Evolutionary conservation across 495 filamentous ascomycete species (phyloP), one percentile per base, ranked within the genome.

Genomic region (Penicillium silybi): DNA sequence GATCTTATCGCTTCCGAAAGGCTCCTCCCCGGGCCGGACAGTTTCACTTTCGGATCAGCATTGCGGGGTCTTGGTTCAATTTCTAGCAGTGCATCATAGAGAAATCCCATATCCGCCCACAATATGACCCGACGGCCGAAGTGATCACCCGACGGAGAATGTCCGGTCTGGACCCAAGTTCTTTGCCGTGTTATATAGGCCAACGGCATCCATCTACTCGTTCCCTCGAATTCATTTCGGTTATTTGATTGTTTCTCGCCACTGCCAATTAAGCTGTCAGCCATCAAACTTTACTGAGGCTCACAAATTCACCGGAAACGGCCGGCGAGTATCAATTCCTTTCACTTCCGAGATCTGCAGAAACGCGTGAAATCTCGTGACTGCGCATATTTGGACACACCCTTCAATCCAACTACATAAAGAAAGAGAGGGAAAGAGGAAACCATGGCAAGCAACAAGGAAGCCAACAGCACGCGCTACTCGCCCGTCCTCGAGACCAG

Each of bases 401-500:
- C 1, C 11, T 3, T 25, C 17, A 7, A 8, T 32, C 8, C 19
- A 25, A 47, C 17, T 11, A 20, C 22, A 38, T 8, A 11, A 3
- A 27, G 11, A 8, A 37, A 35, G 37, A 48, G 17, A 15, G 15
- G 13, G 50, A 49, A 13, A 39, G 32, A 26, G n/a, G 10, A 9
- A 34, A 49, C n/a, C 10, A 63, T 65, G 59, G 22, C 59, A 37
- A 44, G 29, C 42, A 53, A 44, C 50, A 20, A 27, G n/a, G 25
- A 37, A 13, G 2, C 47, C 29, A 57, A 50, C 39, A 27, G n/a
- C 23, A 18, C 44, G 11, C 23, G 47, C 42, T 77, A 77, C 47
- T 77, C 74, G 9, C 69, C 71, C 19, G 57, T 71, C 35, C 57
- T 61, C 9, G 74, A 77, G 66, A 65, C 74, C 16, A 62, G 62